Conservation (phyloP, 352 stramenopile species). For the Hyaloperonospora arabidopsidis region DNA sequence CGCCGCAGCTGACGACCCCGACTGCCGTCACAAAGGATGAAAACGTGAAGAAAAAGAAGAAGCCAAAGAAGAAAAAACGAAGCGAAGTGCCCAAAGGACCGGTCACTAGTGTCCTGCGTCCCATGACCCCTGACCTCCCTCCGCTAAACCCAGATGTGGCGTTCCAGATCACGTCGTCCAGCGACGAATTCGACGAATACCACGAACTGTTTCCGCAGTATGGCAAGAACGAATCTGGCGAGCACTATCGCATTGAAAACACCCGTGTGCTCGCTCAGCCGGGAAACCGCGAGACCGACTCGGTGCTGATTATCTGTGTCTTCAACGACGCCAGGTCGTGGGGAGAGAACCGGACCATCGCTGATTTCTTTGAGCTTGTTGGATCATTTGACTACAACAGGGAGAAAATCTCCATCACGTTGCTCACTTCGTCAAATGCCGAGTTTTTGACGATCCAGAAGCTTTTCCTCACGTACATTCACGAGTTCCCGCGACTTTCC, state of each 20-base stretch:
- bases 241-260: conserved; percentile 20
- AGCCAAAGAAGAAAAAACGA: too few relatives aligned
- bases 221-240: conserved; percentile 15
- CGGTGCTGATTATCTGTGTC: conserved; percentile 24
- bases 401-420: conserved; percentile 25
- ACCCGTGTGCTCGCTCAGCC: conserved; percentile 1
- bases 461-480: conserved; percentile 16
- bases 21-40: too few relatives aligned
- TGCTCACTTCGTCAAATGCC: conserved; percentile 29
- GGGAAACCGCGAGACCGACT: conserved; percentile 8
- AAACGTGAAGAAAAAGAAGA: too few relatives aligned
- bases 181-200: conserved; percentile 5
- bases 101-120: conserved; percentile 12
- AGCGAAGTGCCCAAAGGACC: background rate
- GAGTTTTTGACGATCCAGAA: conserved; percentile 25
- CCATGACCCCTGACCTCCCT: conserved; percentile 7
- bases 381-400: conserved; percentile 22
- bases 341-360: conserved; percentile 17
- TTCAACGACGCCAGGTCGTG: conserved; percentile 31
- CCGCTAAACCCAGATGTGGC: conserved; percentile 8
- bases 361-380: conserved; percentile 30
- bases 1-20: too few relatives aligned
- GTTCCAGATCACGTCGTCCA: conserved; percentile 10
- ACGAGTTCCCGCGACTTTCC: conserved; percentile 21
- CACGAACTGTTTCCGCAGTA: conserved; percentile 16